Evolutionary conservation across 164 flowering plant species (phyloP).

Genomic region (Cinnamomum chago): DNA sequence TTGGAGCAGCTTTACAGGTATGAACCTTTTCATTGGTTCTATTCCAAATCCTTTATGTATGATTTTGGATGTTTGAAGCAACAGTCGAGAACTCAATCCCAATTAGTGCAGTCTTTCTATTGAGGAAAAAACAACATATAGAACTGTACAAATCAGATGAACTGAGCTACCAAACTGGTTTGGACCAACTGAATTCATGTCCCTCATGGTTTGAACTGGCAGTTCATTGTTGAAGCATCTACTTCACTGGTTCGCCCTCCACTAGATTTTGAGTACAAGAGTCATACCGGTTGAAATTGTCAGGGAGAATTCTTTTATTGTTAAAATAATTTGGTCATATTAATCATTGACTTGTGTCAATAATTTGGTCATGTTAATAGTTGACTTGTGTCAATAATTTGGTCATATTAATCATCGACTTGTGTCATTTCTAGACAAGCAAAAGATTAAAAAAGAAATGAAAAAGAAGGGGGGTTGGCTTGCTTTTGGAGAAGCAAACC

Average conservation of each 20-base stretch:
- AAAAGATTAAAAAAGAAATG: too few relatives aligned
- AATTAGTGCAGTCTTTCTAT: neutral
- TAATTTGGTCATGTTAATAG: neutral
- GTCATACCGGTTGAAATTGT: neutral
- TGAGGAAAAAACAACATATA: neutral
- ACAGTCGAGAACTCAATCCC: neutral
- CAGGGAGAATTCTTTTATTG: neutral
- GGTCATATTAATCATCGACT: too few relatives aligned
- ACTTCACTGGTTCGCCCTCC: neutral
- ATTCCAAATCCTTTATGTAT: neutral
- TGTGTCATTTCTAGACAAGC: too few relatives aligned
- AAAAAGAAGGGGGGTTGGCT: too few relatives aligned
- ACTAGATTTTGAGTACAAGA: neutral
- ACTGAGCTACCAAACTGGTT: neutral
- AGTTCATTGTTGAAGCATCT: neutral
- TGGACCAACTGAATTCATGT: neutral
- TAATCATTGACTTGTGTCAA: neutral
- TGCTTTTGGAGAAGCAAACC: too few relatives aligned
- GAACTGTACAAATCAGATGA: neutral
- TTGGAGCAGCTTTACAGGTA: conserved; percentile 86
- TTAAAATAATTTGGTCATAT: neutral
- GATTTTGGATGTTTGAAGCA: neutral
- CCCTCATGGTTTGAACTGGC: neutral
- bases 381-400: neutral
- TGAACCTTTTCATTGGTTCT: neutral